phyloP scores from a whole-genome alignment of 768 basidiomycete genomes.

The Russula dissimulans region DNA sequence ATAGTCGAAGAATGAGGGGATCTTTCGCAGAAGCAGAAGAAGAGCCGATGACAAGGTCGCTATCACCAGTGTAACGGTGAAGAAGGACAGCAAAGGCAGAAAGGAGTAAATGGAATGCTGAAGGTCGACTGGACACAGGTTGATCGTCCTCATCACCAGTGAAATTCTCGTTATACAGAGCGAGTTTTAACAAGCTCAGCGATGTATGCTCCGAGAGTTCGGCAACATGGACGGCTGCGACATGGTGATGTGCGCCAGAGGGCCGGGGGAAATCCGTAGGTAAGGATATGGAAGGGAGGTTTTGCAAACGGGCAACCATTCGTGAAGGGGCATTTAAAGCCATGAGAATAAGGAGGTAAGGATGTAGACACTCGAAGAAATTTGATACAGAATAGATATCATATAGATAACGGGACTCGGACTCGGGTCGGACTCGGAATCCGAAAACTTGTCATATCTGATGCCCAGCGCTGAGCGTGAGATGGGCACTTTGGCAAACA shows the following conservation, averaged over 20 bases:
- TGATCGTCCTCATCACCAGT: conserved; percentile 42
- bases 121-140: conserved; percentile 41
- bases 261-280: conserved; percentile 95
- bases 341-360: conserved; percentile 14
- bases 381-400: too few species aligned
- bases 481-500: too few species aligned
- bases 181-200: conserved; percentile 73
- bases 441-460: too few species aligned
- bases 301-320: conserved; percentile 59
- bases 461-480: too few species aligned
- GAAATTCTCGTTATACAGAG: conserved; percentile 55
- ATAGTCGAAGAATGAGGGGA: conserved; percentile 76
- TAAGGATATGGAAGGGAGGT: conserved; percentile 80
- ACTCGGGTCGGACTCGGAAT: too few species aligned
- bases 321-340: conserved; percentile 34
- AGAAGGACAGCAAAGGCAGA: conserved; percentile 88
- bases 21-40: conserved; percentile 67
- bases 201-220: conserved; percentile 68
- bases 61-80: conserved; percentile 93
- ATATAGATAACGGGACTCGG: too few species aligned
- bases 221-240: conserved; percentile 73
- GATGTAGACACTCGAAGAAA: too few species aligned
- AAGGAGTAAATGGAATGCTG: conserved; percentile 85
- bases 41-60: conserved; percentile 84
- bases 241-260: conserved; percentile 57